Conservation (phyloP, 1,284 basidiomycete genomes). For the Ceratobasidium papillatum region DNA sequence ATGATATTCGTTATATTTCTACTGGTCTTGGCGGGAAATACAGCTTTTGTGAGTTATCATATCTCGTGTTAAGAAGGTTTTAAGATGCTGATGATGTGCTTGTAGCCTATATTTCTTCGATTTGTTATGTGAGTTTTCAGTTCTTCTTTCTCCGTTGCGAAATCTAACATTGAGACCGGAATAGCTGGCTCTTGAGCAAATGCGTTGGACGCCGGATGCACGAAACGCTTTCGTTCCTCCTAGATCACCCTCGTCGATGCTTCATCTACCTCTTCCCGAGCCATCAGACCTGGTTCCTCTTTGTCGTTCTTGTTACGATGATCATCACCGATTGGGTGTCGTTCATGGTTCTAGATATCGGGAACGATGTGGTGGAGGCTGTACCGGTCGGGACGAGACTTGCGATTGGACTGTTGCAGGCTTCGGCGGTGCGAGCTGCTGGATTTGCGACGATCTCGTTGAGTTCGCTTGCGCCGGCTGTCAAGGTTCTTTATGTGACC, state of each 20-base stretch:
- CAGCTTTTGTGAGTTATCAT: constrained; percentile 76
- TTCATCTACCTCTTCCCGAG: constrained; percentile 96
- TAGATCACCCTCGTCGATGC: constrained; percentile 96
- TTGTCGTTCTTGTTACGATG: constrained; percentile 67
- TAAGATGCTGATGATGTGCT: constrained; percentile 28
- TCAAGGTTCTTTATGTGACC: constrained; percentile 87
- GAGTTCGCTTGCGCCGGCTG: constrained; percentile 78
- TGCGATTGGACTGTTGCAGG: constrained; percentile 71
- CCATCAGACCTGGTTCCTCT: constrained; percentile 93
- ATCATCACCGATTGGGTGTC: constrained; percentile 88
- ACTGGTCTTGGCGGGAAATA: constrained; percentile 90
- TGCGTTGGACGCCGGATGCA: constrained; percentile 66
- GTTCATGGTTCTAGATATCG: constrained; percentile 89
- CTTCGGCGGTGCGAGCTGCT: constrained; percentile 71
- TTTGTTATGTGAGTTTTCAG: constrained; percentile 65
- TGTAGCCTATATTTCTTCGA: constrained; percentile 74
- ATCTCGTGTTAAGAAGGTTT: neutral
- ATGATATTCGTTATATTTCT: constrained; percentile 75
- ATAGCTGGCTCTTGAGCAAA: constrained; percentile 79
- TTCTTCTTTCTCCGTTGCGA: neutral
- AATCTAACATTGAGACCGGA: neutral
- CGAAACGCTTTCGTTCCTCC: constrained; percentile 89
- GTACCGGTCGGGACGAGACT: constrained; percentile 77
- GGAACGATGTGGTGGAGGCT: constrained; percentile 72
- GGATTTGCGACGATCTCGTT: constrained; percentile 84